phyloP scores from a whole-genome alignment of 2,329 filamentous ascomycete species.

The Penicillium sp. region DNA sequence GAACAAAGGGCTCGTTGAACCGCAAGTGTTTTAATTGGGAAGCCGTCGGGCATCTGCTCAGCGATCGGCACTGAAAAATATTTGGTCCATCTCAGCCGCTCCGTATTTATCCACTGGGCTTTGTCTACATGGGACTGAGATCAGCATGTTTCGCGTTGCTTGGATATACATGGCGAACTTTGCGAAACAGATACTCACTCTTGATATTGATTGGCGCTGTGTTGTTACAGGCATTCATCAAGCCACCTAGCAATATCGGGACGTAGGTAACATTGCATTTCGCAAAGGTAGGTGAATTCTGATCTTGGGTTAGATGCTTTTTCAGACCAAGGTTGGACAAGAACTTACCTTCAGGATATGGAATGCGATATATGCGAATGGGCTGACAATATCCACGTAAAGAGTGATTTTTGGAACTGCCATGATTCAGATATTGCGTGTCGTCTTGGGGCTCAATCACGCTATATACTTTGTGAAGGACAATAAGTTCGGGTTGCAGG shows the following conservation, averaged over 20 bases:
- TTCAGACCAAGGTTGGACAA: not conserved
- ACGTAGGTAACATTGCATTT: conserved; percentile 57
- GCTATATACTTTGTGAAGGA: not conserved
- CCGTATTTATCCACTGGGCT: conserved; percentile 55
- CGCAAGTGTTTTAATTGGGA: conserved; percentile 55
- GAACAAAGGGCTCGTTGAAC: conserved; percentile 56
- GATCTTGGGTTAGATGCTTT: not conserved
- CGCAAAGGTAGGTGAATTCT: conserved; percentile 60
- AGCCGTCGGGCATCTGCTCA: conserved; percentile 47
- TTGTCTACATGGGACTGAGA: conserved; percentile 50
- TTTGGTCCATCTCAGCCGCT: conserved; percentile 57
- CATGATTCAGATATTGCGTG: conserved; percentile 34
- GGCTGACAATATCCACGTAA: conserved; percentile 61
- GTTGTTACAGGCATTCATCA: conserved; percentile 60
- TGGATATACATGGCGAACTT: not conserved
- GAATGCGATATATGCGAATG: conserved; percentile 63
- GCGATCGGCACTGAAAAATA: conserved; percentile 57
- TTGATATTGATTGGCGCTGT: conserved; percentile 57
- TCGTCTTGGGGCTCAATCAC: not conserved
- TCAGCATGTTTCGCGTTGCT: not conserved
- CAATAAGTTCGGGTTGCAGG: not conserved
- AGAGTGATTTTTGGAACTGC: conserved; percentile 54
- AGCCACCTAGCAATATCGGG: conserved; percentile 60
- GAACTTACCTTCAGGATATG: conserved; percentile 53
- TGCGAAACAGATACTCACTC: conserved; percentile 39